Conservation (phyloP, 257 asterid species). For the Plectranthus barbatus region DNA sequence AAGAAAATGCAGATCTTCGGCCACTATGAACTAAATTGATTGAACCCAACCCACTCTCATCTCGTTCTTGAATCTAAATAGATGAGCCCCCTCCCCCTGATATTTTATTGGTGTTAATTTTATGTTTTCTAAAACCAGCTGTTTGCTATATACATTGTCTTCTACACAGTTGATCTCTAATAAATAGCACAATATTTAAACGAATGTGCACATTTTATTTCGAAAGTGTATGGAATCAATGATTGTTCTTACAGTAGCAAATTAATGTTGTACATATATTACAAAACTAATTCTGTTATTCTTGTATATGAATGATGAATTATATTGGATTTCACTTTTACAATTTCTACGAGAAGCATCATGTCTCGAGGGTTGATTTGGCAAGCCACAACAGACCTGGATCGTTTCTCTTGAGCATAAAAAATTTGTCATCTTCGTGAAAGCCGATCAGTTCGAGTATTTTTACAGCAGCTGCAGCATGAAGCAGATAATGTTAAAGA, state of each 20-base stretch:
- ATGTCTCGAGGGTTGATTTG: slow-evolving; percentile 23
- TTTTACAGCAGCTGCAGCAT: slow-evolving; percentile 66
- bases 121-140: not conserved
- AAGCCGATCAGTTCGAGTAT: slow-evolving; percentile 61
- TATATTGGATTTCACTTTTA: no score
- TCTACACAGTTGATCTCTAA: not conserved
- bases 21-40: not conserved
- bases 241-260: not conserved
- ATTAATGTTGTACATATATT: not conserved
- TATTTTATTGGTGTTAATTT: not conserved
- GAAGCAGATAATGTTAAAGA: not conserved
- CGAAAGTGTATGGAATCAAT: not conserved
- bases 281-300: not conserved
- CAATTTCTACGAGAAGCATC: no score
- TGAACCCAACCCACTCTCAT: not conserved
- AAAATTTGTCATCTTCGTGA: slow-evolving; percentile 46
- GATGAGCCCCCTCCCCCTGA: not conserved
- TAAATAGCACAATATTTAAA: not conserved
- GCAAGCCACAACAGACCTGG: slow-evolving; percentile 93
- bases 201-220: not conserved
- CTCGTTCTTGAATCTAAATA: no score
- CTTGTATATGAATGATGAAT: no score
- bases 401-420: slow-evolving; percentile 67
- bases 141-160: not conserved
- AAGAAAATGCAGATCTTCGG: not conserved